Evolutionary conservation across 805 yeast genomes (phyloP), one percentile per base, ranked within the genome.

Genomic region (Wickerhamiella occidentalis): DNA sequence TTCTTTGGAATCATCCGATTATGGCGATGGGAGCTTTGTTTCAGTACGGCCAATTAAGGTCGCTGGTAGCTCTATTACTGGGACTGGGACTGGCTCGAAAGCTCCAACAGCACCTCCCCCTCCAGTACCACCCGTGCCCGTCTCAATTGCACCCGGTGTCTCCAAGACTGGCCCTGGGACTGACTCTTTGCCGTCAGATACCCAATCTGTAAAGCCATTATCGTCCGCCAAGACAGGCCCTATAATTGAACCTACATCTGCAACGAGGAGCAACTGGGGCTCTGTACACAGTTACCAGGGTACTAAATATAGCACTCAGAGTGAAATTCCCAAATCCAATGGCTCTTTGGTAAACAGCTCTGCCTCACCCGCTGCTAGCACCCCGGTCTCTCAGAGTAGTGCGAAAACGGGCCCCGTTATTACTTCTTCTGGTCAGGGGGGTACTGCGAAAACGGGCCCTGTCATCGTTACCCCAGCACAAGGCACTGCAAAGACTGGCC

Each of bases 211-310:
- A 3, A 15, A 33, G 38, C 38, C 38, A 11, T 15, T 33, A 15
- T 33, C 38, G 26, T 38, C 42, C 19, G 47, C 47, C 21, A 43
- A 43, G 21, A 43, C 47, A 3, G 47, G 47, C 7, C 47, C 47
- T 9, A 21, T 43, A 2, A 13, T 43, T 13, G 22, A 29, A 23
- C 12, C 46, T 9, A 38, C 26, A 21, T 22, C 42, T 6, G 4
- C 38, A 15, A 15, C 38, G 15, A 33, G 38, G 19, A 33, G 38
- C 19, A 33, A 33, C 19, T 33, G 38, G 38, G 38, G 38, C 38
- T 15, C 38, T 13, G 19, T 33, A 15, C 11, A 33, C 19, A 33
- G 38, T 11, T 15, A 33, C 38, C 9, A 33, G 19, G 19, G 19
- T 15, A 33, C 38, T 3, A 33, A 15, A 15, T 12, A 15, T 33